phyloP scores from a whole-genome alignment of 805 yeast species.

The Millerozyma acaciae region DNA sequence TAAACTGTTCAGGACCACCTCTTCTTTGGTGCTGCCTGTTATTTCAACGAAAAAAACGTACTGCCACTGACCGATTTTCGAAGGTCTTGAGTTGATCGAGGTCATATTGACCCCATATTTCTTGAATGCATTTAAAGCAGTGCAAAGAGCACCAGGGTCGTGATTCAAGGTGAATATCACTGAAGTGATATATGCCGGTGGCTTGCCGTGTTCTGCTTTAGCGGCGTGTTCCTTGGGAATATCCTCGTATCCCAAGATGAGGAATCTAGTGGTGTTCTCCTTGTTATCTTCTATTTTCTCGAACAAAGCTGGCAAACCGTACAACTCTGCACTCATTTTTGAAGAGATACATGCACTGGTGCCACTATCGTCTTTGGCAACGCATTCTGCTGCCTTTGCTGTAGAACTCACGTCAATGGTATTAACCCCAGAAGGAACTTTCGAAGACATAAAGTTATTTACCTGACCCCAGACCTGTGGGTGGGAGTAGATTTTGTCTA shows the following conservation, averaged over 20 bases:
- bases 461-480: conserved; percentile 99
- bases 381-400: conserved; percentile 75
- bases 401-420: conserved; percentile 72
- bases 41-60: conserved; percentile 80
- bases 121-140: conserved; percentile 57
- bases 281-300: conserved; percentile 64
- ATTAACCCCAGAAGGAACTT: conserved; percentile 25
- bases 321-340: conserved; percentile 57
- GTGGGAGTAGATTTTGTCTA: conserved; percentile 73
- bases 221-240: conserved; percentile 8
- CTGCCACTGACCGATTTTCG: conserved; percentile 65
- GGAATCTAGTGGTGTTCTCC: conserved; percentile 82
- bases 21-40: conserved; percentile 35
- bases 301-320: conserved; percentile 51
- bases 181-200: conserved; percentile 39
- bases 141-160: conserved; percentile 72
- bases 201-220: conserved; percentile 1
- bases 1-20: conserved; percentile 32
- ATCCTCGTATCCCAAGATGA: conserved; percentile 50
- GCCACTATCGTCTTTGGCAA: conserved; percentile 35
- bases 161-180: conserved; percentile 63
- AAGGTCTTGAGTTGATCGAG: conserved; percentile 76
- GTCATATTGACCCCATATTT: conserved; percentile 58
- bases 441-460: conserved; percentile 45
- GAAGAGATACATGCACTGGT: conserved; percentile 72